phyloP scores from a whole-genome alignment of 2,329 filamentous ascomycete genomes.

The Xylaria sp. region DNA sequence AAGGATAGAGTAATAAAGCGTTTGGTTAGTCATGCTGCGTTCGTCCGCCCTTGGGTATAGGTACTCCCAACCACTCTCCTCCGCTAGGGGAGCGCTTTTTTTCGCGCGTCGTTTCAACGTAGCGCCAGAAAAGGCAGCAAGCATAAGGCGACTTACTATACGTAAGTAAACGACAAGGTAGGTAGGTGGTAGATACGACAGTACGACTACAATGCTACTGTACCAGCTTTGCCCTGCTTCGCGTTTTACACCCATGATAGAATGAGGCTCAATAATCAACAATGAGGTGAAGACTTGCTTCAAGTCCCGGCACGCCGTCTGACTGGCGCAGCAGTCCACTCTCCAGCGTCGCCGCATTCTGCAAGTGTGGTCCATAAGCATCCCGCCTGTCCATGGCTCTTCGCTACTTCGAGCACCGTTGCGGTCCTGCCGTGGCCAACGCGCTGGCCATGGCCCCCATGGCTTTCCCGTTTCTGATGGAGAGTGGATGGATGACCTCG shows the following conservation, averaged over 20 bases:
- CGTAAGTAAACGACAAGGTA: neutral
- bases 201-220: slow-evolving; percentile 16
- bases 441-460: neutral
- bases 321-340: slow-evolving; percentile 13
- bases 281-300: neutral
- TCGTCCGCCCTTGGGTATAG: slow-evolving; percentile 16
- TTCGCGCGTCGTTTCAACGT: slow-evolving; percentile 17
- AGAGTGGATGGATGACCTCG: slow-evolving; percentile 27
- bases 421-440: slow-evolving; percentile 28
- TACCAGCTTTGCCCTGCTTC: slow-evolving; percentile 23
- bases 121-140: slow-evolving; percentile 17
- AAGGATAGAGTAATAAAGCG: neutral
- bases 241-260: slow-evolving; percentile 23
- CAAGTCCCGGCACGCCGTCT: slow-evolving; percentile 15
- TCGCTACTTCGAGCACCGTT: slow-evolving; percentile 30
- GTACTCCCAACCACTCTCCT: slow-evolving; percentile 5
- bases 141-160: slow-evolving; percentile 22
- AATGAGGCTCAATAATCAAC: slow-evolving; percentile 28
- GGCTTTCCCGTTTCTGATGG: slow-evolving; percentile 20
- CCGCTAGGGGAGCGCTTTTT: slow-evolving; percentile 17
- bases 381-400: slow-evolving; percentile 6
- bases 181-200: slow-evolving; percentile 12
- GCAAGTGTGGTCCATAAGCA: slow-evolving; percentile 21
- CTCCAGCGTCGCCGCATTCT: slow-evolving; percentile 30
- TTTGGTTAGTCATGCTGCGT: slow-evolving; percentile 10